Evolutionary conservation across 1,284 basidiomycete genomes (phyloP).

Genomic region (Vanrija sp.): DNA sequence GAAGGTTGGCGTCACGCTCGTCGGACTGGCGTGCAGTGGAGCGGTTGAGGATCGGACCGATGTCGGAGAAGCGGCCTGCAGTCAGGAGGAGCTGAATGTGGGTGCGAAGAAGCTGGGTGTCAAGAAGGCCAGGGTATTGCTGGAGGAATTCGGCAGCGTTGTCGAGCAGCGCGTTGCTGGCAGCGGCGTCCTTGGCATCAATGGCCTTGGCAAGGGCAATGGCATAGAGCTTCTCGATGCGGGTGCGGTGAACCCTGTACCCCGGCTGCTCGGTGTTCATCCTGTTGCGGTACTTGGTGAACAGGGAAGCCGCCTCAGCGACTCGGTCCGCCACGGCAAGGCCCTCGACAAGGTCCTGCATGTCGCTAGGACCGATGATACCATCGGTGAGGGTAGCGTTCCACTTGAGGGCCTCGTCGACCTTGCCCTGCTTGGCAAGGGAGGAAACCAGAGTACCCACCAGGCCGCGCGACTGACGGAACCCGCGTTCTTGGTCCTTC

Average conservation of each 20-base stretch:
- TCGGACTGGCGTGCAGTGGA: background rate
- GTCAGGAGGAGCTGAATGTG: slow-evolving; percentile 16
- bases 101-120: background rate
- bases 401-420: slow-evolving; percentile 65
- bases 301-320: slow-evolving; percentile 42
- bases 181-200: slow-evolving; percentile 52
- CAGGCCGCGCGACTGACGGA: background rate
- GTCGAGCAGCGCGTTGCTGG: slow-evolving; percentile 41
- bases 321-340: slow-evolving; percentile 55
- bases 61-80: slow-evolving; percentile 6
- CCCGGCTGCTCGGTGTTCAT: background rate
- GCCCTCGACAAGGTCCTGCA: slow-evolving; percentile 47
- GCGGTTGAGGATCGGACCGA: slow-evolving; percentile 9
- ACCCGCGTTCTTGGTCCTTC: background rate
- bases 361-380: background rate
- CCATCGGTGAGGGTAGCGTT: slow-evolving; percentile 50
- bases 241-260: background rate
- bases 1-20: background rate
- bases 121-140: background rate
- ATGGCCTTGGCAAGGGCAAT: slow-evolving; percentile 52
- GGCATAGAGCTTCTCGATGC: background rate
- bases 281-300: background rate
- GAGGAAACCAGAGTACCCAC: slow-evolving; percentile 62
- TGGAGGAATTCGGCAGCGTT: slow-evolving; percentile 19
- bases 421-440: slow-evolving; percentile 62